phyloP scores from a whole-genome alignment of 2,329 filamentous ascomycete genomes.

The Microsporum audouinii region DNA sequence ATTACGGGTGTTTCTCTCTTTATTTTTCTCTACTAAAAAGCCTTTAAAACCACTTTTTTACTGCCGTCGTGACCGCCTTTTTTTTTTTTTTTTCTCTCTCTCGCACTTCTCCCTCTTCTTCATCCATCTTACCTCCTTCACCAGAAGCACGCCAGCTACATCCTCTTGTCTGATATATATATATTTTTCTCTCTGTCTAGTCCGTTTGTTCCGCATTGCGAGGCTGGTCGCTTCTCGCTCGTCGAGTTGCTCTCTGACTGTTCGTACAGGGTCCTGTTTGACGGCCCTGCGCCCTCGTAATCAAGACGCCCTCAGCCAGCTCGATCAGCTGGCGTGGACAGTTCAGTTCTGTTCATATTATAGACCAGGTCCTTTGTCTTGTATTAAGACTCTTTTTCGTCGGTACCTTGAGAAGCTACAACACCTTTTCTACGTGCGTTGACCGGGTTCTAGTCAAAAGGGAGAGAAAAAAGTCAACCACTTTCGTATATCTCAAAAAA shows the following conservation, averaged over 20 bases:
- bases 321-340: not conserved
- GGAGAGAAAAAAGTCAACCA: not conserved
- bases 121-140: not conserved
- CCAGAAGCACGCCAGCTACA: not conserved
- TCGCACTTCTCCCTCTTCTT: not conserved
- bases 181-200: not conserved
- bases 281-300: not conserved
- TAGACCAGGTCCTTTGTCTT: not conserved
- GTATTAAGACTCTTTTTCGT: not conserved
- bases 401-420: not conserved
- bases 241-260: not conserved
- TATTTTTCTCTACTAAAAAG: not conserved
- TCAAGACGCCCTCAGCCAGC: not conserved
- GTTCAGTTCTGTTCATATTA: not conserved
- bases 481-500: not conserved
- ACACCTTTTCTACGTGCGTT: not conserved
- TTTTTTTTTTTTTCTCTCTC: not conserved
- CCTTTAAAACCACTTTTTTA: constrained; percentile 3
- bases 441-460: not conserved
- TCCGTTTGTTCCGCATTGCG: not conserved
- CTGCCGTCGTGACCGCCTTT: constrained; percentile 3
- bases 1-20: not conserved
- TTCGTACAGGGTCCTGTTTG: not conserved
- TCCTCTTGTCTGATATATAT: not conserved
- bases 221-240: not conserved